phyloP scores from a whole-genome alignment of 129 eudicot genomes.

The Arctium lappa region DNA sequence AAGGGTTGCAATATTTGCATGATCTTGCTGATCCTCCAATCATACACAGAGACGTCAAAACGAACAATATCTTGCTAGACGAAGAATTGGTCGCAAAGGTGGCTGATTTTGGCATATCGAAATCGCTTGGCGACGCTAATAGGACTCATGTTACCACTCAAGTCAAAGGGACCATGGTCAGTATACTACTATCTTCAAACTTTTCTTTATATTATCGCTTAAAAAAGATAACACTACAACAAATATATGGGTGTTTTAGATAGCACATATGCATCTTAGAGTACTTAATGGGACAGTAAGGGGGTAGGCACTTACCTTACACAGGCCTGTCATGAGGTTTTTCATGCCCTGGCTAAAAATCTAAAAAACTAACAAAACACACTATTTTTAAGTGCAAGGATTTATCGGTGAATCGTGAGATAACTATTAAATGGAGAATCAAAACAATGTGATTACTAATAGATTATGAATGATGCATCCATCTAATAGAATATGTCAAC shows the following conservation, averaged over 20 bases:
- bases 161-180: conserved; percentile 76
- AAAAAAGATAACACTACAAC: neutral
- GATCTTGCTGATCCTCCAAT: conserved; percentile 71
- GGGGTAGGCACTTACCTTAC: too few relatives aligned
- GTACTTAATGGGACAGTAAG: neutral
- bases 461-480: too few relatives aligned
- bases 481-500: too few relatives aligned
- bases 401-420: too few relatives aligned
- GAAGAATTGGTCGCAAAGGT: conserved; percentile 61
- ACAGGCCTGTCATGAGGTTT: too few relatives aligned
- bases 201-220: neutral
- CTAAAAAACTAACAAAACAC: too few relatives aligned
- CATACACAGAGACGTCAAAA: conserved; percentile 66
- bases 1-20: conserved; percentile 64
- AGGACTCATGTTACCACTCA: conserved; percentile 57
- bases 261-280: neutral
- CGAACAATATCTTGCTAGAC: conserved; percentile 61
- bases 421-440: too few relatives aligned
- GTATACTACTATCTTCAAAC: neutral
- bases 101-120: conserved; percentile 72
- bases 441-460: too few relatives aligned
- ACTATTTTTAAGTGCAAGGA: too few relatives aligned
- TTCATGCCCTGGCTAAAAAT: too few relatives aligned
- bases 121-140: conserved; percentile 34
- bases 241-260: neutral